Evolutionary conservation across 345 rosid species (phyloP), one percentile per base, ranked within the genome.

Genomic region (Arabis alpina): DNA sequence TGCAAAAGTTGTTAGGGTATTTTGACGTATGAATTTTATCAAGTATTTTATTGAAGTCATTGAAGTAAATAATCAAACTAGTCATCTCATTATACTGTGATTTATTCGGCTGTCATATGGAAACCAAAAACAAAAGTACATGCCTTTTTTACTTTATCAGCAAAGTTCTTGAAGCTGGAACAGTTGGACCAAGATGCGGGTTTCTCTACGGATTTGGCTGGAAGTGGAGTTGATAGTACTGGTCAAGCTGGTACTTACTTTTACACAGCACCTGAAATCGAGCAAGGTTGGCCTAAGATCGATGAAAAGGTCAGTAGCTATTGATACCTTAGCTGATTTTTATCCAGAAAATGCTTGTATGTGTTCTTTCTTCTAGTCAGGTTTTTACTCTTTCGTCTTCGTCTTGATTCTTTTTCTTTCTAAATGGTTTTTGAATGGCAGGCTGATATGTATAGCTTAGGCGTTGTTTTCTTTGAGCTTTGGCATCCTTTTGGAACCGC

Each of bases 371-470:
- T 69, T 61, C 15, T 71, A 45, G 42, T 23, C 54, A 58, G 32
- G 47, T 10, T 34, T 55, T 30, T 43, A 1, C 60, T 4, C 6
- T 23, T 60, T 53, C 47, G 45, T 47, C 23, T 23, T 52, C 2
- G 2, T 36, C 39, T 36, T 36, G 47, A 57, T 45, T 51, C 64
- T 54, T 9, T 10, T 67, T 54, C 64, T 63, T 54, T 43, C 6
- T 32, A 41, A 23, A 49, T 41, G 28, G 70, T 50, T 64, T 67
- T 77, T 73, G 34, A 50, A 8, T 73, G 77, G 66, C 84, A 93
- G 98, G 97, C 87, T 66, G 98, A 93, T 79, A 93, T 93, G 98
- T 93, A 91, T 78, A 93, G 98, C 75, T 83, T 87, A 78, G 98
- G 98, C 69, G 80, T 93, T 65, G 92, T 93, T 43, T 93, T 93